phyloP scores from a whole-genome alignment of 2,329 filamentous ascomycete genomes.

The Sporothrix variecibatus region DNA sequence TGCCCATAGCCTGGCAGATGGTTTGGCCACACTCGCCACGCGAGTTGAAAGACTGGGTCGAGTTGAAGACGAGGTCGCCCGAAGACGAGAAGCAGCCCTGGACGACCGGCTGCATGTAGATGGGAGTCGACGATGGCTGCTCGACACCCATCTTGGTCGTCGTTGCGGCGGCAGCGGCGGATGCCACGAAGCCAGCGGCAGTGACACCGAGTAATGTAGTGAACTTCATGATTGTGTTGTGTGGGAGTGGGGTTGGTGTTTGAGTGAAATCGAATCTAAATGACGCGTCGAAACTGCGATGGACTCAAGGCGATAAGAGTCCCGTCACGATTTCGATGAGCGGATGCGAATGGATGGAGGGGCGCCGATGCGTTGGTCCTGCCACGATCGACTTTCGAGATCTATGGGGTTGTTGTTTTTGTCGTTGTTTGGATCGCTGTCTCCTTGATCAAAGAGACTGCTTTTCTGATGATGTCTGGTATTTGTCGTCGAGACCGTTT shows the following conservation, averaged over 20 bases:
- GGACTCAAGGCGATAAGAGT: not conserved
- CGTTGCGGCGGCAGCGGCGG: constrained; percentile 22
- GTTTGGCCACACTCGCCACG: constrained; percentile 47
- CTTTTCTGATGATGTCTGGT: not conserved
- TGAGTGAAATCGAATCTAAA: not conserved
- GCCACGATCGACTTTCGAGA: constrained; percentile 24
- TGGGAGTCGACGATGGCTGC: constrained; percentile 42
- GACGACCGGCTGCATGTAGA: constrained; percentile 43
- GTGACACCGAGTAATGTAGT: constrained; percentile 28
- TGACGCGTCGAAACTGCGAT: constrained; percentile 11
- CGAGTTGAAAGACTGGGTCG: constrained; percentile 39
- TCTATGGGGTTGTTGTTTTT: not conserved
- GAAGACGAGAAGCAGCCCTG: constrained; percentile 55
- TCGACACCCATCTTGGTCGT: constrained; percentile 37
- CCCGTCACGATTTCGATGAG: not conserved
- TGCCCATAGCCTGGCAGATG: constrained; percentile 47
- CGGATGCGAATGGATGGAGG: not conserved
- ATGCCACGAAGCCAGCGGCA: constrained; percentile 25
- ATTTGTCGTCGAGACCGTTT: not conserved
- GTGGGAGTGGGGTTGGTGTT: not conserved
- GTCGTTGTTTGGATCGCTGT: not conserved
- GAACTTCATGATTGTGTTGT: constrained; percentile 27
- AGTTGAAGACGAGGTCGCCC: constrained; percentile 42
- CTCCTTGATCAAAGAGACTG: not conserved
- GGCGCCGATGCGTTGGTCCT: constrained; percentile 26